Conservation (phyloP, 176 grass and related monocot species). For the Elaeis guineensis region DNA sequence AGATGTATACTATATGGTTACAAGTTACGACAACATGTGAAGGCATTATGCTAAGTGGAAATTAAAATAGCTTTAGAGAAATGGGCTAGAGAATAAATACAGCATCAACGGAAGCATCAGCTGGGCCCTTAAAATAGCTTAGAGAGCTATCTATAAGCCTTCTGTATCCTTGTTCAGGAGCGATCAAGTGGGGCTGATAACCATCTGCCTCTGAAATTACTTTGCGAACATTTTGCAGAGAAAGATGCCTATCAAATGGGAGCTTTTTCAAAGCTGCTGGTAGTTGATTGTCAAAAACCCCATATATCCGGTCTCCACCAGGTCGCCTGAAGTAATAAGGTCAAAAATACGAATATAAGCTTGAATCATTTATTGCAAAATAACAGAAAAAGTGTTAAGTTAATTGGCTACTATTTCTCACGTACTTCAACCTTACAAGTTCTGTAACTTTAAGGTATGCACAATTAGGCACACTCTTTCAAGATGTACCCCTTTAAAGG, state of each 20-base stretch:
- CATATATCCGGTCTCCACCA: constrained; percentile 97
- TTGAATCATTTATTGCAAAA: too few species aligned
- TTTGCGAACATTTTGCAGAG: constrained; percentile 84
- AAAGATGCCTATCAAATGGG: constrained; percentile 93
- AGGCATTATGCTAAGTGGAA: too few species aligned
- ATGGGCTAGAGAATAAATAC: constrained; percentile 34
- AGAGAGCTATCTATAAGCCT: constrained; percentile 97
- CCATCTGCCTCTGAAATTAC: constrained; percentile 99
- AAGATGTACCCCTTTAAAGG: too few species aligned
- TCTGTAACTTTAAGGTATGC: too few species aligned
- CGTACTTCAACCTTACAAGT: too few species aligned
- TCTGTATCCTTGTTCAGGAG: constrained; percentile 96
- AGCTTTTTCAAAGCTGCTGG: constrained; percentile 95
- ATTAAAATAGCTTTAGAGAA: too few species aligned
- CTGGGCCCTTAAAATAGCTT: constrained; percentile 93
- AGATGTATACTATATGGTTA: too few species aligned
- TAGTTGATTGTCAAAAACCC: constrained; percentile 94
- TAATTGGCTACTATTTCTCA: too few species aligned
- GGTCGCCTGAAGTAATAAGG: constrained; percentile 52
- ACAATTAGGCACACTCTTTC: too few species aligned
- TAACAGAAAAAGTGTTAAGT: too few species aligned
- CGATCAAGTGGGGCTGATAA: constrained; percentile 99
- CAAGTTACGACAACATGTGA: too few species aligned
- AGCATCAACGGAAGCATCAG: constrained; percentile 96
- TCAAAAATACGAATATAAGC: too few species aligned